Evolutionary conservation across 306 rosid genomes (phyloP).

Genomic region (Sechiopsis laciniata): DNA sequence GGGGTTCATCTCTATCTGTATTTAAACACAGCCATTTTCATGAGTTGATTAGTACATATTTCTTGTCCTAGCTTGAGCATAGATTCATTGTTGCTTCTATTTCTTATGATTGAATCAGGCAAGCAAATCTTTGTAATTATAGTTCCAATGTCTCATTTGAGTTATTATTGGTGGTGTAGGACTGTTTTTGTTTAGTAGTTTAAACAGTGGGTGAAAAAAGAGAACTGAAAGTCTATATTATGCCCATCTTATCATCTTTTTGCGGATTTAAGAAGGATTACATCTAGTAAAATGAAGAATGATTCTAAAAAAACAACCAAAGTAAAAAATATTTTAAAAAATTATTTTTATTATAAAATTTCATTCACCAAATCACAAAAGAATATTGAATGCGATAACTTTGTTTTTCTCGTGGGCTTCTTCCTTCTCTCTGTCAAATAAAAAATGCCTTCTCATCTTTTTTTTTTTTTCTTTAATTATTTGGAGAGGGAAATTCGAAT

Average conservation of each 20-base stretch:
- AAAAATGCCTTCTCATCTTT: not conserved
- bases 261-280: not conserved
- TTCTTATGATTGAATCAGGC: not conserved
- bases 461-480: no score
- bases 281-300: not conserved
- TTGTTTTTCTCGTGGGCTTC: not conserved
- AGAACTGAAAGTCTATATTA: no score
- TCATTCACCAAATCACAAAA: slow-evolving; percentile 5
- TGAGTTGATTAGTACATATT: not conserved
- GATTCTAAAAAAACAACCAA: not conserved
- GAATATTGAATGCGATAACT: slow-evolving; percentile 5
- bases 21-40: slow-evolving; percentile 12
- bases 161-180: no score
- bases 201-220: no score
- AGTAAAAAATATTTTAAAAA: not conserved
- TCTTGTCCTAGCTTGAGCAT: slow-evolving; percentile 8
- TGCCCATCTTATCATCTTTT: not conserved
- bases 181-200: no score
- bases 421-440: not conserved
- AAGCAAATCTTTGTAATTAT: not conserved
- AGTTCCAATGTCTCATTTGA: not conserved
- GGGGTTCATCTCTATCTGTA: not conserved
- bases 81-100: not conserved
- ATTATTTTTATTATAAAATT: not conserved
- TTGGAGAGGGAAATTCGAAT: no score